Evolutionary conservation across 1,139 yeast species (phyloP), one percentile per base, ranked within the genome.

Genomic region (Taphrina deformans): DNA sequence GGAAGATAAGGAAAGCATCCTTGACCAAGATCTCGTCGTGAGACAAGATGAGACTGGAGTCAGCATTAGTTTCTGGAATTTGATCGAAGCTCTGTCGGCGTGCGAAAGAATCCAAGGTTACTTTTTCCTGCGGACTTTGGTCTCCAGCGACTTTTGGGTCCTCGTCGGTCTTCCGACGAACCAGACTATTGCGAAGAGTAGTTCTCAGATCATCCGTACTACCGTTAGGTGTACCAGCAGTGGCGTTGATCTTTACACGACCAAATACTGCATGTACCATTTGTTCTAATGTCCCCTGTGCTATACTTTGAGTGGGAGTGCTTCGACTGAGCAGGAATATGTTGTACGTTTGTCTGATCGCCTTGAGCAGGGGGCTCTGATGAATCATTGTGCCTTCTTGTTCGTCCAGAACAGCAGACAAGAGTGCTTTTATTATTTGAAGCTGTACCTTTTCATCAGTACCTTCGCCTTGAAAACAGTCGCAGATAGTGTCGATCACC

Each of bases 211-310:
- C 48, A 6, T 53, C 58, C 6, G 33, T 38, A 27, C 48, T 38
- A 12, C 16, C 35, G 6, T 9, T 12, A 4, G 48, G 48, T 1
- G 58, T 21, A 1, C 24, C 58, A 6, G 4, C n/a, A 2, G 24
- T 23, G n/a, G 46, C 9, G 1, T 35, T 10, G 18, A 14, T 23
- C 33, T 53, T 53, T 2, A 53, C 48, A 12, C 96, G 82, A 69
- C 87, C 95, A 76, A 90, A 93, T 16, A 92, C 86, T 3, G 90
- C 86, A 66, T 87, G 86, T 35, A 93, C 90, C 72, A 92, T 89
- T 76, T 95, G 99, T 2, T 96, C 89, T 69, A 95, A 80, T 9
- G 95, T 87, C 1, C 97, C 98, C 77, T 95, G 99, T 0, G 99
- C 99, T 67, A 92, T 87, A 0, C 93, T 89, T 76, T 93, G 99